Percentiles rank a stretch among this genome's conserved stretches.
Conservation (phyloP, 768 basidiomycete species). For the Amanita thiersii region DNA sequence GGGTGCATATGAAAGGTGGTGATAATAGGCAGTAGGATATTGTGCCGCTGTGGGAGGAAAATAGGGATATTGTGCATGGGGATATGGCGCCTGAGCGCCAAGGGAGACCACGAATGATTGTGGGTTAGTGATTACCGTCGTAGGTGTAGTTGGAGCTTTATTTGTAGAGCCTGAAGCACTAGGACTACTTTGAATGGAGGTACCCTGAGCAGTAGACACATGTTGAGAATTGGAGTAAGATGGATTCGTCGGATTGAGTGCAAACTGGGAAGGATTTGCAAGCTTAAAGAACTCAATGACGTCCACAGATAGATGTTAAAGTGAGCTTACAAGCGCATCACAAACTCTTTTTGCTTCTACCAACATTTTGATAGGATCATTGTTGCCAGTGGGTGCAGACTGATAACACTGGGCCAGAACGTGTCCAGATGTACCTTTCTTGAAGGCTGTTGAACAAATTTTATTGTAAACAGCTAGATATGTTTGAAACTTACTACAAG, state of each 20-base stretch:
- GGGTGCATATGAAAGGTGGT: constrained; percentile 32
- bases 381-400: constrained; percentile 57
- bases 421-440: constrained; percentile 54
- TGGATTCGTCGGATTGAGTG: constrained; percentile 57
- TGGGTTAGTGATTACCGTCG: constrained; percentile 59
- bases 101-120: constrained; percentile 68
- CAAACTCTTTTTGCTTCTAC: constrained; percentile 72
- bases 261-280: constrained; percentile 64
- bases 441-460: constrained; percentile 10
- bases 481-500: constrained; percentile 53
- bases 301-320: background rate
- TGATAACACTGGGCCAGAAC: constrained; percentile 79
- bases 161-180: constrained; percentile 22
- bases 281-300: constrained; percentile 36
- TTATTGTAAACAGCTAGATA: constrained; percentile 9
- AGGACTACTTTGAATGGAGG: constrained; percentile 19
- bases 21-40: constrained; percentile 61
- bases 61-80: constrained; percentile 36
- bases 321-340: constrained; percentile 56
- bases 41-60: constrained; percentile 27
- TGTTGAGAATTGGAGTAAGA: constrained; percentile 38
- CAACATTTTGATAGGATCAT: constrained; percentile 70
- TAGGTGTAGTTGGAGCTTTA: constrained; percentile 19
- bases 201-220: constrained; percentile 20
- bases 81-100: constrained; percentile 38